Conservation (phyloP, 352 stramenopile genomes). For the Phytophthora ramorum region DNA sequence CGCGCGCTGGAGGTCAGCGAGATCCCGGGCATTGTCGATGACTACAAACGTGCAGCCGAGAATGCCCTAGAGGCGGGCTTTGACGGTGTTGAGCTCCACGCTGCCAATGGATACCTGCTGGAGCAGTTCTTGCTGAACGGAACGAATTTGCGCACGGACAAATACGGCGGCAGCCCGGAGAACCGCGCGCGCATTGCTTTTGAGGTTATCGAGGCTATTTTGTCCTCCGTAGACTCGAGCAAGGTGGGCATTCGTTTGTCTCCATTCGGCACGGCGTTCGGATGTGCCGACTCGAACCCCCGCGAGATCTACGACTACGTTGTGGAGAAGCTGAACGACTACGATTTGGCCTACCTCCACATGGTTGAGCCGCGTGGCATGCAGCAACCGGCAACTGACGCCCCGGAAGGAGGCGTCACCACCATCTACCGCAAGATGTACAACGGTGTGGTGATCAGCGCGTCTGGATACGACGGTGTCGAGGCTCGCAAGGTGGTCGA, state of each 20-base stretch:
- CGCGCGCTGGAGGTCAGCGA: slow-evolving; percentile 72
- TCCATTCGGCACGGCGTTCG: slow-evolving; percentile 46
- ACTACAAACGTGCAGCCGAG: slow-evolving; percentile 36
- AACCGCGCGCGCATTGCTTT: slow-evolving; percentile 79
- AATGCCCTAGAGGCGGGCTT: slow-evolving; percentile 85
- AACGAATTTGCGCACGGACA: slow-evolving; percentile 71
- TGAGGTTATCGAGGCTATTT: slow-evolving; percentile 66
- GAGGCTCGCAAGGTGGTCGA: slow-evolving; percentile 45
- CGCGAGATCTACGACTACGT: slow-evolving; percentile 48
- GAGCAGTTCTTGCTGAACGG: slow-evolving; percentile 86
- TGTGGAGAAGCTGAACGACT: slow-evolving; percentile 42
- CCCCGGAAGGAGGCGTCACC: slow-evolving; percentile 48
- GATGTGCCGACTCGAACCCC: slow-evolving; percentile 49
- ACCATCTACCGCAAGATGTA: slow-evolving; percentile 58
- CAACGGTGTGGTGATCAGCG: slow-evolving; percentile 53
- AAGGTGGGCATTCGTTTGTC: slow-evolving; percentile 48
- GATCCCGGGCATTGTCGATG: slow-evolving; percentile 51
- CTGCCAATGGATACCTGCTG: slow-evolving; percentile 92
- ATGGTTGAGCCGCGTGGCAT: slow-evolving; percentile 52
- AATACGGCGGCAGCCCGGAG: slow-evolving; percentile 70
- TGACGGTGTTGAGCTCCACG: slow-evolving; percentile 92
- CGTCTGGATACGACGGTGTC: slow-evolving; percentile 48
- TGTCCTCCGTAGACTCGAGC: slow-evolving; percentile 35
- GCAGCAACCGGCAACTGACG: slow-evolving; percentile 34
- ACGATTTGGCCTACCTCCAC: slow-evolving; percentile 60